These are phyloP conservation scores for Populus euphratica DNA, from an alignment of 345 rosid genomes.

Conservation along the genomic window DNA sequence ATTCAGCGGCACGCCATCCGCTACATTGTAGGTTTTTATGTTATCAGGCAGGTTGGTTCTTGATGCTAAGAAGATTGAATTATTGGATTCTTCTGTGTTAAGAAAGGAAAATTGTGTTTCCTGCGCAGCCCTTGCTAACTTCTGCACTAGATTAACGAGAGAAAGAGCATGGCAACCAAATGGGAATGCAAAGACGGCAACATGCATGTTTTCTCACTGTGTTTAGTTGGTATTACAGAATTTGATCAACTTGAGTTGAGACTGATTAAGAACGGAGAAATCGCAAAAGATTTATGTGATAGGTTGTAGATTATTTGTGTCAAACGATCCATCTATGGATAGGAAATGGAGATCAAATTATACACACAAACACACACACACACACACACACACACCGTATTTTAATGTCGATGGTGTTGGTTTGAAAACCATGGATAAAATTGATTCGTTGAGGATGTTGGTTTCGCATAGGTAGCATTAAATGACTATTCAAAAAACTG, in stretches of 20 bases:
- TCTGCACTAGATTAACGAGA: constrained; percentile 38
- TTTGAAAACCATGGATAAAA: not conserved
- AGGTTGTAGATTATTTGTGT: no score
- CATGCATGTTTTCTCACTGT: constrained; percentile 24
- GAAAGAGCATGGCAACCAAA: constrained; percentile 52
- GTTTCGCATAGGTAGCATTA: no score
- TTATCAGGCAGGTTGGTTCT: constrained; percentile 19
- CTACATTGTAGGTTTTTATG: constrained; percentile 34
- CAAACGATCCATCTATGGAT: no score
- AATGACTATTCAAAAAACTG: not conserved
- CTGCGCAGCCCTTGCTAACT: constrained; percentile 44
- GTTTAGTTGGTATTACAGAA: not conserved
- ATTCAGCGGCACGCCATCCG: constrained; percentile 29
- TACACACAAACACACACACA: no score
- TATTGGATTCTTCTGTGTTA: constrained; percentile 39
- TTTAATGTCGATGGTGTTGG: not conserved
- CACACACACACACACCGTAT: not conserved
- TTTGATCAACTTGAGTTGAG: not conserved
- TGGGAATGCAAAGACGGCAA: constrained; percentile 58
- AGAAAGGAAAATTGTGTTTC: constrained; percentile 49
- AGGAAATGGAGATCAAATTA: not conserved
- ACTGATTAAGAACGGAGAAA: not conserved
- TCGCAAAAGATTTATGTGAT: not conserved
- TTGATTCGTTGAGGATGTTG: not conserved
- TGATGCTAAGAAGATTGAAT: constrained; percentile 17